Base-by-base conservation (phyloP, 2,329 filamentous ascomycete species). In the Paecilomyces sp. region DNA sequence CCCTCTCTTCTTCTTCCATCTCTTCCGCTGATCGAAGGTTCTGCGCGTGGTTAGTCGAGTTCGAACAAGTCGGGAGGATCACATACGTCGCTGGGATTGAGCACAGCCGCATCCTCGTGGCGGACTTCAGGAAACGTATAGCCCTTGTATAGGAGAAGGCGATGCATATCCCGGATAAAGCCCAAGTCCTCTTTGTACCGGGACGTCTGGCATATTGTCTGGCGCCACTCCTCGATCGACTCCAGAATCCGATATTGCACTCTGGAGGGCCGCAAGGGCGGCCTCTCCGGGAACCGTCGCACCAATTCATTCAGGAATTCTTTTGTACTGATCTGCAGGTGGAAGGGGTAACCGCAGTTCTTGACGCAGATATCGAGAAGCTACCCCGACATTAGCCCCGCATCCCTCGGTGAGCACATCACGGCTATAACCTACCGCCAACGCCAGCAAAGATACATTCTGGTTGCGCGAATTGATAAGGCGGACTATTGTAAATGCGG, bases 241-340 rank as follows among this genome's bases (percentile, higher is more conserved):
- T 97, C 94, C 66, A 99, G 84, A 61, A 99, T 97, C 79, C 91
- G 91, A 73, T 86, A 84, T 80, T 97, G 94, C 36, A 97, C 92
- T 63, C 92, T 85, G 52, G 90, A 91, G 52, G 91, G 82, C 62
- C 94, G 89, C 62, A 94, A 83, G 1, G 93, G 92, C 54, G 94
- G 94, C 25, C 93, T 85, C 78, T 99, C 94, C 55, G 94, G 94
- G 70, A 99, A 99, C 65, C 94, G 86, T 66, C 94, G 88, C 62
- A 99, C 94, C 61, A 99, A 87, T 80, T 99, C 94, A 78, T 99
- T 99, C 68, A 99, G 86, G 69, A 99, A 99, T 71, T 99, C 94
- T 76, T 99, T 99, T 66, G 94, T 97, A 76, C 90, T 92, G 73
- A 99, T 97, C 77, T 99, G 94, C 60, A 99, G 86, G 72, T 99